Evolutionary conservation across 129 eudicot species (phyloP), one percentile per base, ranked within the genome.

Genomic region (Apium graveolens): DNA sequence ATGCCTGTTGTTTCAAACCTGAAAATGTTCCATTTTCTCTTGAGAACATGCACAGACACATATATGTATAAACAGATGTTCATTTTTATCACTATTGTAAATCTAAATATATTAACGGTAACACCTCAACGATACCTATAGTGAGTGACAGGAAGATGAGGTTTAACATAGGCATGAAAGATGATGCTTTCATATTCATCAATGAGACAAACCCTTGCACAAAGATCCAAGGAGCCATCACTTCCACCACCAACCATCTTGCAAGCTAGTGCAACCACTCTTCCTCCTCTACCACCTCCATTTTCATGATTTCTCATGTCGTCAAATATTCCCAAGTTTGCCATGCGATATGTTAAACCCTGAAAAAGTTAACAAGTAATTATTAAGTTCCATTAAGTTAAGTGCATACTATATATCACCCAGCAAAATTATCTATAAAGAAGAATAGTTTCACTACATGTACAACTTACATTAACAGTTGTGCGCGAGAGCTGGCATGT

Each of bases 161-260:
- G 99, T 82, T 89, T 90, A 69, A 96, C 91, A 82, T 90, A 92
- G 77, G 91, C 51, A 6, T 89, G 88, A 60, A 96, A 96, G 65
- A 96, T 78, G 55, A 89, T 86, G 81, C 83, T 90, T 35, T 96
- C 97, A 75, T 84, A 70, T 84, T 96, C 99, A 55, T 96, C 99
- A 69, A 87, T 85, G 49, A 96, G 92, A 86, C 97, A 96, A 66
- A 96, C 88, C 83, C 97, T 92, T 60, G 96, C 97, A 77, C 97
- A 96, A 39, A 96, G 87, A 85, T 96, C 99, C 65, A 92, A 70
- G 57, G 99, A 89, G 49, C 97, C 99, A 82, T 96, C 97, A 80
- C 97, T 96, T n/a, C 99, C 99, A 69, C 99, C 99, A 34, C 99
- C 99, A 43, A 96, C 99, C 99, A 90, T 96, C 83, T 92, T 96